Conservation (phyloP, 495 filamentous ascomycete genomes). For the Penicillium parvum region DNA sequence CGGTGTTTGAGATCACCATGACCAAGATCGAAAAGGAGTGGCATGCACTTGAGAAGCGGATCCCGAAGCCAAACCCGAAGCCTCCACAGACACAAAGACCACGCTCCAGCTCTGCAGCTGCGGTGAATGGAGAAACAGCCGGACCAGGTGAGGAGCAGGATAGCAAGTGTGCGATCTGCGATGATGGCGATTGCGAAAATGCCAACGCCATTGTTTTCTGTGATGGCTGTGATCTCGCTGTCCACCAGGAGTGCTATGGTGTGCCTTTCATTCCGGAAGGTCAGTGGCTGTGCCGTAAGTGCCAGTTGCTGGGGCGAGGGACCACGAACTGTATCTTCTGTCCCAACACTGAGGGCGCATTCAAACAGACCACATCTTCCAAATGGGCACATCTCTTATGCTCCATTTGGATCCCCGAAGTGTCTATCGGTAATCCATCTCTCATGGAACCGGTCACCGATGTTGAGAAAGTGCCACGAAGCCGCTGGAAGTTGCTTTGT, state of each 20-base stretch:
- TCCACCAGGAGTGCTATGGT: conserved; percentile 98
- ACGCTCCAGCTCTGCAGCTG: conserved; percentile 85
- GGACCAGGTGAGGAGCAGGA: conserved; percentile 88
- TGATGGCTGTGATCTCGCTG: conserved; percentile 94
- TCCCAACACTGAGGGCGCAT: conserved; percentile 93
- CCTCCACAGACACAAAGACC: conserved; percentile 88
- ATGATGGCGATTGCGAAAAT: conserved; percentile 98
- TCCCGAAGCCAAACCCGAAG: conserved; percentile 93
- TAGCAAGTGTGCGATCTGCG: conserved; percentile 95
- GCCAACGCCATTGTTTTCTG: conserved; percentile 99
- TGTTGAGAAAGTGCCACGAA: conserved; percentile 92
- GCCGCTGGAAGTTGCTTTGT: conserved; percentile 87
- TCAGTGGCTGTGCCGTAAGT: conserved; percentile 97
- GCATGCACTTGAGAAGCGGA: conserved; percentile 91
- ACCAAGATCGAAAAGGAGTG: conserved; percentile 99
- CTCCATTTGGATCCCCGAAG: conserved; percentile 97
- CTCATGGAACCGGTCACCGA: conserved; percentile 99
- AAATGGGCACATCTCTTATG: conserved; percentile 97
- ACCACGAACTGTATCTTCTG: conserved; percentile 97
- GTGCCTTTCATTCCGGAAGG: conserved; percentile 98
- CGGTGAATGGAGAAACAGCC: conserved; percentile 83
- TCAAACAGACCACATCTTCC: conserved; percentile 93
- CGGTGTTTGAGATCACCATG: conserved; percentile 94
- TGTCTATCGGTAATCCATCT: conserved; percentile 89
- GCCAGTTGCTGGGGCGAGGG: conserved; percentile 87